Base-by-base conservation (phyloP, 2,329 filamentous ascomycete species). In the Clonostachys rosea region DNA sequence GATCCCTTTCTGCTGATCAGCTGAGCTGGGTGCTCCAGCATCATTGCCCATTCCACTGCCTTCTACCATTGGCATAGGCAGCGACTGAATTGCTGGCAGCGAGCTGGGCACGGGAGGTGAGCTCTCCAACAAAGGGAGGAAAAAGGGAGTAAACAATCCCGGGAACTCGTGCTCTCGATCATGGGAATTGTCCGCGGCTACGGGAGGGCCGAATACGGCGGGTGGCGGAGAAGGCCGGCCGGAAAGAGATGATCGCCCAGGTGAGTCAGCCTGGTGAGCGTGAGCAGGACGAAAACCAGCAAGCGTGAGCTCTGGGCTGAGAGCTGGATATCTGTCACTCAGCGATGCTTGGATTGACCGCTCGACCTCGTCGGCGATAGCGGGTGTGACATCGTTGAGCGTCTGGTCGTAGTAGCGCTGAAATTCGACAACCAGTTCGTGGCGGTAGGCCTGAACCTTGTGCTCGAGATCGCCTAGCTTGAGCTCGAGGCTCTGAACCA, bases 91-190 rank as follows among this genome's bases (percentile, higher is more conserved):
- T 40, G 34, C 33, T 39, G 54, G 44, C 36, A 52, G 52, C 47
- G 56, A 45, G 42, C 47, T 50, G 37, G 58, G 56, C 41, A 55
- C 51, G 47, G 52, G 49, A 43, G 44, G 43, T 6, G 59, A 57
- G 51, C 70, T 69, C 53, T 83, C 81, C 47, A 86, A 73, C 47
- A 86, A 67, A 41, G 81, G 81, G 47, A 86, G 71, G 56, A 79
- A 86, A 51, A 67, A 76, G 30, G 81, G 82, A 35, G 76, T 84
- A 58, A 86, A 85, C 49, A 86, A 64, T 50, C 81, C 81, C 52
- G 75, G 74, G 52, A 86, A 76, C 54, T 84, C 80, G 57, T 68
- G 66, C 54, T 84, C 79, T 50, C 78, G 74, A 49, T 78, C 75
- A 50, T 49, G 56, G 50, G 53, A 55, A 55, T 53, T 47, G 60